These are phyloP conservation scores for Pseudisothecium myosuroides DNA, from an alignment of 225 moss, liverwort and hornwort species.

Conservation along the genomic window DNA sequence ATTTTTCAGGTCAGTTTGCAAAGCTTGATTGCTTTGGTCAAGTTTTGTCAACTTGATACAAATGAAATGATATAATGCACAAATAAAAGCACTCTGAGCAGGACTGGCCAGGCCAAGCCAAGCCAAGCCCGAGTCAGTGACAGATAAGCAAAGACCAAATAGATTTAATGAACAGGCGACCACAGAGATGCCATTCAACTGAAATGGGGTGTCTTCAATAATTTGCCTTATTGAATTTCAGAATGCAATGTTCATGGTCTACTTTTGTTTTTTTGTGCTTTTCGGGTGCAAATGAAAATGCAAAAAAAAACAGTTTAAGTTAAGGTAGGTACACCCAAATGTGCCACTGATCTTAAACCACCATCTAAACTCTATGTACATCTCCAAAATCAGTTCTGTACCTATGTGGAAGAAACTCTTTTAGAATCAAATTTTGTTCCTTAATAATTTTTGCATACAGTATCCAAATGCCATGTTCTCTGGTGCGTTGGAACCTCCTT, in stretches of 20 bases:
- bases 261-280: background rate
- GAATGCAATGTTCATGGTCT: background rate
- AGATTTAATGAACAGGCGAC: background rate
- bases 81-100: background rate
- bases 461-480: no score
- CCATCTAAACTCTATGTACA: no score
- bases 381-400: no score
- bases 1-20: background rate
- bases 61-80: background rate
- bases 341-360: no score
- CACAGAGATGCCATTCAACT: background rate
- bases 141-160: background rate
- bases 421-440: no score
- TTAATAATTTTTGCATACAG: no score
- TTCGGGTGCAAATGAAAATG: background rate
- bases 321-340: no score
- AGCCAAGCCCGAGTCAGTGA: background rate
- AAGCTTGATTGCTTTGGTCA: background rate
- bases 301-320: background rate
- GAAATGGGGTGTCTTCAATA: background rate
- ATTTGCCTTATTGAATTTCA: background rate
- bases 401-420: no score
- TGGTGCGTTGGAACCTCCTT: no score
- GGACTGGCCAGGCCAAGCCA: background rate
- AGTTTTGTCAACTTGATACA: background rate